Conservation (phyloP, 768 basidiomycete species). For the Lentinula lateritia region DNA sequence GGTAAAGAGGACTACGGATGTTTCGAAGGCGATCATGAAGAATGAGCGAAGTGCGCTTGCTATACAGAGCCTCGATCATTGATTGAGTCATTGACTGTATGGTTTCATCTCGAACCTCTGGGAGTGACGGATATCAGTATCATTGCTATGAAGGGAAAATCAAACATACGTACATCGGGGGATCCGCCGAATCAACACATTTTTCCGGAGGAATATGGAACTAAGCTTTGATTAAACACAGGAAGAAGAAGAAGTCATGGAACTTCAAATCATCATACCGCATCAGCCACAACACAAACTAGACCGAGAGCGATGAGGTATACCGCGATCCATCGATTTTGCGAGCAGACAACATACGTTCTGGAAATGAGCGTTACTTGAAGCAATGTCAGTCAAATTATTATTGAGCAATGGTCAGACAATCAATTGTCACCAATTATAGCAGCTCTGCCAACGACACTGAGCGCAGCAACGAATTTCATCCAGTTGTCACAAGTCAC, state of each 20-base stretch:
- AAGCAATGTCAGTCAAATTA: not conserved
- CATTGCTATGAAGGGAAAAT: not conserved
- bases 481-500: slow-evolving; percentile 21
- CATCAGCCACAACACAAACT: slow-evolving; percentile 16
- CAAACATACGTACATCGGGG: slow-evolving; percentile 9
- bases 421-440: slow-evolving; percentile 17
- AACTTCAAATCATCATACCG: slow-evolving; percentile 11
- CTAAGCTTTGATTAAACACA: not conserved
- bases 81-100: not conserved
- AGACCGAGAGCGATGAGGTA: slow-evolving; percentile 16
- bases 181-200: slow-evolving; percentile 13
- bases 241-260: not conserved
- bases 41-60: slow-evolving; percentile 12
- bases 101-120: not conserved
- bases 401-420: not conserved
- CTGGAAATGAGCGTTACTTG: slow-evolving; percentile 10
- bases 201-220: slow-evolving; percentile 14
- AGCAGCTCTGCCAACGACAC: slow-evolving; percentile 23
- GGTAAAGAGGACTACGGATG: slow-evolving; percentile 10
- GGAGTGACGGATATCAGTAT: not conserved
- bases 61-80: not conserved
- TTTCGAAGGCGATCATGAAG: slow-evolving; percentile 15
- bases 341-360: slow-evolving; percentile 17
- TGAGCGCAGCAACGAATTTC: slow-evolving; percentile 20
- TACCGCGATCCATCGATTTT: slow-evolving; percentile 11